Evolutionary conservation across 192 early-diverging fungal species (phyloP).

Genomic region (Phlyctochytrium arcticum): DNA sequence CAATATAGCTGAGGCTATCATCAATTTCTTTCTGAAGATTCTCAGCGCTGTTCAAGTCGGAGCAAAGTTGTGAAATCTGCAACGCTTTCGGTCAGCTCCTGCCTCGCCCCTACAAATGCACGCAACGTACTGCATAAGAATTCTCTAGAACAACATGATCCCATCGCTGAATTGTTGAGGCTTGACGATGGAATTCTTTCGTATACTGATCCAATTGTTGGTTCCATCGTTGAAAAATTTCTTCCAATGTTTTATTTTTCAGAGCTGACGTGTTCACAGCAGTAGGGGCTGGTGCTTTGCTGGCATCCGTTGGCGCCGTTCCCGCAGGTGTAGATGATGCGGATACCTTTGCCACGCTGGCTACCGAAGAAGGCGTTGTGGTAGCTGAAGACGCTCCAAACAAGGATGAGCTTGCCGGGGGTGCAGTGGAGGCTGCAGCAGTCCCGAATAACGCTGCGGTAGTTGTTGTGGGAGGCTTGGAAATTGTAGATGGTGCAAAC

Average conservation of each 20-base stretch:
- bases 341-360: conserved; percentile 12
- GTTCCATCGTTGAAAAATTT: conserved; percentile 89
- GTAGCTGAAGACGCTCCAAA: conserved; percentile 19
- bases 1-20: conserved; percentile 82
- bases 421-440: not conserved
- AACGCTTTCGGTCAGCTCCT: no score
- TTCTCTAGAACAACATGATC: conserved; percentile 84
- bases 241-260: conserved; percentile 85
- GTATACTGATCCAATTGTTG: conserved; percentile 73
- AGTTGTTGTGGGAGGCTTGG: no score
- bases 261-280: conserved; percentile 42
- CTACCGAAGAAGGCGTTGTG: conserved; percentile 20
- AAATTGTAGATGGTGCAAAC: not conserved
- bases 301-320: conserved; percentile 6
- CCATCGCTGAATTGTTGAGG: conserved; percentile 77
- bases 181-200: conserved; percentile 81
- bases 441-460: conserved; percentile 8
- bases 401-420: conserved; percentile 1
- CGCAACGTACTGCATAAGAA: conserved; percentile 71
- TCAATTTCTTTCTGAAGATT: conserved; percentile 74
- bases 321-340: conserved; percentile 5
- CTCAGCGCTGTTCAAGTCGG: conserved; percentile 70
- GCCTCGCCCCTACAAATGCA: no score
- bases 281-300: conserved; percentile 12
- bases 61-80: conserved; percentile 72